Evolutionary conservation across 176 grass and related monocot species (phyloP), one percentile per base, ranked within the genome.

Genomic region (Musa schizocarpa): DNA sequence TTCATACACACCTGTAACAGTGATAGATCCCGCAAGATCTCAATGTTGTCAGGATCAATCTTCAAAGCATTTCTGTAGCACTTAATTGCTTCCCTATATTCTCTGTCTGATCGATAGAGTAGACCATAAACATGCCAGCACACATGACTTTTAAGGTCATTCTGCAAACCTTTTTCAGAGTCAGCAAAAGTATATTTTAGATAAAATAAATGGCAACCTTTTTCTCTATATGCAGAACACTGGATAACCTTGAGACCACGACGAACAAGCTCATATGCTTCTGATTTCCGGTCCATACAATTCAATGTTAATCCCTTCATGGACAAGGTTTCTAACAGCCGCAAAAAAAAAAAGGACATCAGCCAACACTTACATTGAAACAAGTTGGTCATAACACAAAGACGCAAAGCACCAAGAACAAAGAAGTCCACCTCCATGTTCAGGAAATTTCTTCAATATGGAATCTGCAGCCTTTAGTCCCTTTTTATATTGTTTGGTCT

Each of bases 61-160:
- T 82, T 95, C 82, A 99, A 84, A 81, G 96, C 96, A 89, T 99
- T 99, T 88, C 96, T 87, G 72, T 99, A 99, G 81, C 91, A 92
- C 84, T 99, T 99, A 71, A 99, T 99, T 82, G 96, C 96, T 95
- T 99, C 96, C 82, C 96, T 92, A 71, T 99, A 99, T 82, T 99
- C 96, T 82, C 96, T 92, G 71, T 95, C 96, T 65, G 91, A 99
- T 80, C 96, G 83, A 74, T 99, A 99, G 20, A 99, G 96, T 74
- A 99, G 83, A 68, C 96, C 96, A 77, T 99, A 99, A 68, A 99
- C 96, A 77, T 99, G 96, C 96, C 96, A 99, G 77, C 96, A 99
- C 56, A 99, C 96, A 81, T 99, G 96, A 79, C 96, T 99, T 86
- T 99, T 99, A 81, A 99, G 88, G 86, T 99, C 91, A 78, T 99